phyloP scores from a whole-genome alignment of 2,329 filamentous ascomycete species.

The Talaromyces sp. region DNA sequence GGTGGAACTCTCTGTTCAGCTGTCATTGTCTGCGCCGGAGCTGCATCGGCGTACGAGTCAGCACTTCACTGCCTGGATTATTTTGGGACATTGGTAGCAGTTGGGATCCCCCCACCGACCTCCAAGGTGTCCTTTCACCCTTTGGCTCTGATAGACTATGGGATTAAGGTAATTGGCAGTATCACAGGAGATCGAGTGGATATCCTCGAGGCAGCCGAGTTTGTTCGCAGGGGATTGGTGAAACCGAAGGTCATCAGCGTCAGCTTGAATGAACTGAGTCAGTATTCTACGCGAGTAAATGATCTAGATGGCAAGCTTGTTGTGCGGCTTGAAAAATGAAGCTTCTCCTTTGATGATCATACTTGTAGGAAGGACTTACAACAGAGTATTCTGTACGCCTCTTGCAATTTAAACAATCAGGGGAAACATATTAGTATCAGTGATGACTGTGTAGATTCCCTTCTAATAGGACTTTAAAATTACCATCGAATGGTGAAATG shows the following conservation, averaged over 20 bases:
- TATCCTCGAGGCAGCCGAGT: neutral
- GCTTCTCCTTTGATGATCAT: too few species aligned
- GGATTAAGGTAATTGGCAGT: neutral
- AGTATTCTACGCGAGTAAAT: neutral
- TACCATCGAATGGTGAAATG: too few species aligned
- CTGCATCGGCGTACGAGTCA: conserved; percentile 29
- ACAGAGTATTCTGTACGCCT: too few species aligned
- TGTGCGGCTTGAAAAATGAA: neutral
- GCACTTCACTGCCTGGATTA: conserved; percentile 31
- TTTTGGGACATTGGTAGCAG: conserved; percentile 39
- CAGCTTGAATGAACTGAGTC: neutral
- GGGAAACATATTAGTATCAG: too few species aligned
- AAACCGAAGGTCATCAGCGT: neutral
- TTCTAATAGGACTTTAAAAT: neutral
- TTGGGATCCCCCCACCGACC: conserved; percentile 30
- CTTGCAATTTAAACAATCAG: too few species aligned
- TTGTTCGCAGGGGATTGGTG: neutral
- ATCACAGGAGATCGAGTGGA: neutral
- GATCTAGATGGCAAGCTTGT: neutral
- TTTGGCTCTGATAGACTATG: neutral
- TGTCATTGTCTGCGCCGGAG: conserved; percentile 29
- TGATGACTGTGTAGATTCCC: too few species aligned
- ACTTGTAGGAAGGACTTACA: too few species aligned
- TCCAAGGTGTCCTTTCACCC: neutral
- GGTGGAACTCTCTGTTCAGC: conserved; percentile 20